These are phyloP conservation scores for Vishniacozyma victoriae DNA, from an alignment of 768 basidiomycete genomes.

Conservation along the genomic window DNA sequence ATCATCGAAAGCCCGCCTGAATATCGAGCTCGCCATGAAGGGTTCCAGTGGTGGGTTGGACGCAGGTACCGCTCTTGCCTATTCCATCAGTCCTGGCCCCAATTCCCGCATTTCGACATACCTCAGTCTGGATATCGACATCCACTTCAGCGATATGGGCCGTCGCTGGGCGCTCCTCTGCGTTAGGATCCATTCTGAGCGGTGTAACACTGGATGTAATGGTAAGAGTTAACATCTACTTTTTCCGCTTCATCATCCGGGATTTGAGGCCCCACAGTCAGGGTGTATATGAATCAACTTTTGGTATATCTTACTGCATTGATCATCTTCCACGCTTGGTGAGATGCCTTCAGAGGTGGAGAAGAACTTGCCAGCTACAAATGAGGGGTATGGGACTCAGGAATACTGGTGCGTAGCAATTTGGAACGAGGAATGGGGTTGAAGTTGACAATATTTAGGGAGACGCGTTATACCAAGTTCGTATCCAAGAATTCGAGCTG, in stretches of 20 bases:
- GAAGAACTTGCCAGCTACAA: conserved; percentile 36
- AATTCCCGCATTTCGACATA: background rate
- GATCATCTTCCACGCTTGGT: background rate
- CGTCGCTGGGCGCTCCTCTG: conserved; percentile 24
- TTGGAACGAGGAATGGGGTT: no score
- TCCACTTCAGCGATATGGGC: conserved; percentile 22
- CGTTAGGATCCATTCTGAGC: conserved; percentile 31
- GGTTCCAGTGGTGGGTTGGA: conserved; percentile 1
- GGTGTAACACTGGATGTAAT: background rate
- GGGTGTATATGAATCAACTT: no score
- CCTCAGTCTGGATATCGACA: conserved; percentile 10
- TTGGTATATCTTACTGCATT: background rate
- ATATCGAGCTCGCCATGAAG: conserved; percentile 26
- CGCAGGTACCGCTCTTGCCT: no score
- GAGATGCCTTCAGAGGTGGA: conserved; percentile 12
- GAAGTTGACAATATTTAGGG: conserved; percentile 20
- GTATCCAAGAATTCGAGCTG: conserved; percentile 3
- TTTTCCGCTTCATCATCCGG: background rate
- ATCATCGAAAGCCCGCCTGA: conserved; percentile 14
- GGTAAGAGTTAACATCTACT: background rate
- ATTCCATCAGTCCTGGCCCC: no score
- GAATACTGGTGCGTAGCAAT: conserved; percentile 46
- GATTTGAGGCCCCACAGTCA: no score
- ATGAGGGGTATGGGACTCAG: conserved; percentile 45
- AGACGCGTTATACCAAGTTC: conserved; percentile 43